Conservation (phyloP, 495 filamentous ascomycete species). For the Penicillium cinerascens region DNA sequence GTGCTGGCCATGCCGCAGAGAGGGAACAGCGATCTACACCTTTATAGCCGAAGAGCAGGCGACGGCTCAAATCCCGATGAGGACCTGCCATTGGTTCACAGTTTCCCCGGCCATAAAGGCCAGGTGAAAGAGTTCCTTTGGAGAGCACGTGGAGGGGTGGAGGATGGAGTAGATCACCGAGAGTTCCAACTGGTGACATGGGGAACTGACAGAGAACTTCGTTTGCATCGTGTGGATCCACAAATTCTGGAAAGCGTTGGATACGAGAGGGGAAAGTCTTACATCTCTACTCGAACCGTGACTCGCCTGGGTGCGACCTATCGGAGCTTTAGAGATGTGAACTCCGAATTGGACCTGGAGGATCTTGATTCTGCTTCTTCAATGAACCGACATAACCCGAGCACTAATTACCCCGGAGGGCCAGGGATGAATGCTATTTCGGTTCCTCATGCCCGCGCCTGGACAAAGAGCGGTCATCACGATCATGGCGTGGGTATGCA, state of each 20-base stretch:
- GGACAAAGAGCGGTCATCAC: conserved; percentile 43
- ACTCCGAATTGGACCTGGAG: conserved; percentile 33
- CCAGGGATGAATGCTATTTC: conserved; percentile 51
- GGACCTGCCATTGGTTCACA: conserved; percentile 56
- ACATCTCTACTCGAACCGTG: conserved; percentile 63
- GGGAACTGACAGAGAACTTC: conserved; percentile 80
- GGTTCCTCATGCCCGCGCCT: conserved; percentile 40
- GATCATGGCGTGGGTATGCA: conserved; percentile 61
- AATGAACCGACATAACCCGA: conserved; percentile 21
- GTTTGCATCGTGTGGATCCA: conserved; percentile 69
- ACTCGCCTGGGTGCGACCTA: conserved; percentile 84
- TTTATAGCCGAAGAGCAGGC: conserved; percentile 68
- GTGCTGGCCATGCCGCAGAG: conserved; percentile 89
- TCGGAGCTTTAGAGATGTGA: conserved; percentile 71
- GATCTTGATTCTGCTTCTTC: conserved; percentile 33
- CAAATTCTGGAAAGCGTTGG: conserved; percentile 68
- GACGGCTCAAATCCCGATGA: conserved; percentile 44
- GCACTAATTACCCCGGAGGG: conserved; percentile 24
- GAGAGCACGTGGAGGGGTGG: conserved; percentile 71
- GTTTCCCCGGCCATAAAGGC: conserved; percentile 77
- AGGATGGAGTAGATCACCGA: conserved; percentile 73
- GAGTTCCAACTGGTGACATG: conserved; percentile 94
- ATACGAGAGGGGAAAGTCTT: conserved; percentile 63
- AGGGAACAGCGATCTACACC: conserved; percentile 76
- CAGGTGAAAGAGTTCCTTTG: conserved; percentile 94